Base-by-base conservation (phyloP, 768 basidiomycete genomes). In the Amanita thiersii region DNA sequence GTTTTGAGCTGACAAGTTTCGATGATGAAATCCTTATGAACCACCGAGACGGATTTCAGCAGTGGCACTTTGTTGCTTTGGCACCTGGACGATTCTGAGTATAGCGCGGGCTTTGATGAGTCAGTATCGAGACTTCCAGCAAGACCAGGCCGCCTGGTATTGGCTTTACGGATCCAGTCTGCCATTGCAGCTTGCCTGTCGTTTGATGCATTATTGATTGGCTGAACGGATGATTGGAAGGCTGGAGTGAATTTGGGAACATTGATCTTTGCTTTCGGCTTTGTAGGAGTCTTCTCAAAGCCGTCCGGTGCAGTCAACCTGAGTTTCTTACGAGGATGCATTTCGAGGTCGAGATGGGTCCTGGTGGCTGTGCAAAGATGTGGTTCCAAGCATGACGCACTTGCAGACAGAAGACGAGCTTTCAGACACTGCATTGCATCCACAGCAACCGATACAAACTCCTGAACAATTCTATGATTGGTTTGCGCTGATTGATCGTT, bases 391-490 rank as follows among this genome's bases (percentile, higher is more conserved):
- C n/a, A n/a, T n/a, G n/a, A n/a, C n/a, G n/a, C n/a, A n/a, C n/a
- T n/a, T n/a, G n/a, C n/a, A n/a, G n/a, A n/a, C n/a, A n/a, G n/a
- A n/a, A 29, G 17, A 26, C 39, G 15, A 36, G n/a, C n/a, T n/a
- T 20, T 43, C 41, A 37, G 35, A 43, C 17, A 35, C 44, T 53
- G 70, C 79, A 0, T 63, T 89, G 11, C 82, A 86, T 53, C 86
- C 88, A 2, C 75, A 73, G 37, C 73, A 79, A 29, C 82, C 87
- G 3, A 81, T 98, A 28, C 76, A 84, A 47, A 94, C 91, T 0
- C 84, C 92, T 1, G 90, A 98, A 52, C 91, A 97, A 50, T 94
- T 99, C 61, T 90, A 93, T 56, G 94, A 98, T 63, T 96, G 92
- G 84, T 94, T 92, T 59, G 72, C 88, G 3, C 70, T 86, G 29